phyloP scores from a whole-genome alignment of 2,329 filamentous ascomycete species.

The Ophiostoma sp. region DNA sequence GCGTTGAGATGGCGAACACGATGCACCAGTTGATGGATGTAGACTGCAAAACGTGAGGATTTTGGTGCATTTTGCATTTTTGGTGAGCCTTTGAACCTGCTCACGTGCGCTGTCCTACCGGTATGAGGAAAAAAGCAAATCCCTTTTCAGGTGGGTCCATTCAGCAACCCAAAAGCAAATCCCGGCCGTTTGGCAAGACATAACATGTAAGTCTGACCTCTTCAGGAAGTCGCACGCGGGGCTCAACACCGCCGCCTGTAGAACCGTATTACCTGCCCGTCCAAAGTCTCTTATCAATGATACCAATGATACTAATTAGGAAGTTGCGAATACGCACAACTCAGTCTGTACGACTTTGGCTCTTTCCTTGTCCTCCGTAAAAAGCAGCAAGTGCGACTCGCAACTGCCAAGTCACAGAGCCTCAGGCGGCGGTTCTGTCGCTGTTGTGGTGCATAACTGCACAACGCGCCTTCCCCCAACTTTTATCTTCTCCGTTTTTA shows the following conservation, averaged over 20 bases:
- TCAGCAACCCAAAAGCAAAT: constrained; percentile 18
- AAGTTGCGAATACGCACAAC: background rate
- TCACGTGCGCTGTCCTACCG: constrained; percentile 21
- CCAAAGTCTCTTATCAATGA: constrained; percentile 10
- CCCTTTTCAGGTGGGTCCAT: constrained; percentile 6
- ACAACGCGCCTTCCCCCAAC: background rate
- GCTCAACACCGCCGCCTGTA: background rate
- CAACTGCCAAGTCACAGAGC: constrained; percentile 4
- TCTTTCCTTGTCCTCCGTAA: background rate
- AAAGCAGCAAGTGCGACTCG: too few species aligned
- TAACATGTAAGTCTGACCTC: background rate
- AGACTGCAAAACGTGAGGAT: background rate
- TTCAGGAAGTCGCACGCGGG: background rate
- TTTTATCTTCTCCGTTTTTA: background rate
- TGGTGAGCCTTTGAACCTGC: background rate
- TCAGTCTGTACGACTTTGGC: background rate
- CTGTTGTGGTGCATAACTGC: background rate
- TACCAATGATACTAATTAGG: background rate
- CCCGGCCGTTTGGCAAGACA: constrained; percentile 23
- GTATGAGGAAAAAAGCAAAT: constrained; percentile 6
- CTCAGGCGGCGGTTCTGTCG: background rate
- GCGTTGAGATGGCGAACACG: background rate
- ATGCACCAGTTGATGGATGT: background rate
- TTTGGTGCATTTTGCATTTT: background rate
- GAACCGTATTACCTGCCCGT: background rate